phyloP scores from a whole-genome alignment of 2,329 filamentous ascomycete species.

The Hymenoscyphus salicellus region DNA sequence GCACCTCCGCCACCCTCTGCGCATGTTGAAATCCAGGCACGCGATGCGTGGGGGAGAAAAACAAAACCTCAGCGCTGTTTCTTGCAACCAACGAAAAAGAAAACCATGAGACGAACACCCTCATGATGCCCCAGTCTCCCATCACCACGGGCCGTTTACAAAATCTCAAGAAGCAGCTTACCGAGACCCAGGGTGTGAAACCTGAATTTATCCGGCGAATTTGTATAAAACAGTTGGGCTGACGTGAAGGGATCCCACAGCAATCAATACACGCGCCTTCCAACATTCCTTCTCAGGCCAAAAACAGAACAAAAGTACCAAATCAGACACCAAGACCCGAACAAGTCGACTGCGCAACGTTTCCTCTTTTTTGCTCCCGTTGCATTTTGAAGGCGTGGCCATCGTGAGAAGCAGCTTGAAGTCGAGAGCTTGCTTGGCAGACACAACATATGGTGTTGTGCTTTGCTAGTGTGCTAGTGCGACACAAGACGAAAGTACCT shows the following conservation, averaged over 20 bases:
- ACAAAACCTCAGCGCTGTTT: neutral
- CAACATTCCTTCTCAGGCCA: too few relatives aligned
- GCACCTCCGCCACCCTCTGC: neutral
- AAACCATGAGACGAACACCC: neutral
- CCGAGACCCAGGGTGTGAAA: neutral
- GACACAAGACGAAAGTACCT: neutral
- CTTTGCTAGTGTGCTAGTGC: neutral
- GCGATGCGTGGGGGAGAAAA: neutral
- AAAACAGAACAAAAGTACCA: too few relatives aligned
- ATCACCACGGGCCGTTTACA: neutral
- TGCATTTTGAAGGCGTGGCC: neutral
- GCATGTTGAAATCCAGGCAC: neutral
- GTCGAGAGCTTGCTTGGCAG: neutral
- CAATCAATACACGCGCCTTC: too few relatives aligned
- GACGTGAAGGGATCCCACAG: neutral
- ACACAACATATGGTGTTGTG: slow-evolving; percentile 1
- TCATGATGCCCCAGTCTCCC: neutral
- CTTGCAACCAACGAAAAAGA: neutral
- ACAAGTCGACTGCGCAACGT: neutral
- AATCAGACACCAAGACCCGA: neutral
- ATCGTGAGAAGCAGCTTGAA: neutral
- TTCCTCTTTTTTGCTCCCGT: neutral
- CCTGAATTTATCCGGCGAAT: neutral
- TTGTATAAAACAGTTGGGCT: neutral
- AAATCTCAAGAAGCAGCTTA: neutral